Conservation (phyloP, 371 early-diverging fungal genomes). For the Blastocladiella emersonii region DNA sequence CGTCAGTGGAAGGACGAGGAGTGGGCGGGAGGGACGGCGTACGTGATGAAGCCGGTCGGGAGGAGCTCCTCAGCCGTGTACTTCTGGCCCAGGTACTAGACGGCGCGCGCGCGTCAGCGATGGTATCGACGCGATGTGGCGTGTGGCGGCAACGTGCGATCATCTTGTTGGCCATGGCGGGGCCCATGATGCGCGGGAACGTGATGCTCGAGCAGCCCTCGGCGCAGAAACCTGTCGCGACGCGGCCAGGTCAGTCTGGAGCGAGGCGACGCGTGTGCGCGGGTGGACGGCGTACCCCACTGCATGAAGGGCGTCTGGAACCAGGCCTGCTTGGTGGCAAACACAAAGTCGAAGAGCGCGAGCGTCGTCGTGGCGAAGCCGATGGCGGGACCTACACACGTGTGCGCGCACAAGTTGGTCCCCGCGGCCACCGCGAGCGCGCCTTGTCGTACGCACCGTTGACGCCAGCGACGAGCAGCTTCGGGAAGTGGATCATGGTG, state of each 20-base stretch:
- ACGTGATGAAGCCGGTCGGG: slow-evolving; percentile 24
- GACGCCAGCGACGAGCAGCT: slow-evolving; percentile 53
- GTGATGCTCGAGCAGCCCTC: slow-evolving; percentile 48
- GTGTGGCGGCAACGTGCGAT: slow-evolving; percentile 20
- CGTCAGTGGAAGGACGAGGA: neutral
- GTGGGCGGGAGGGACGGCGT: neutral
- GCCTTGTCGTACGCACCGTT: slow-evolving; percentile 32
- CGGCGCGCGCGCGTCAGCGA: no score
- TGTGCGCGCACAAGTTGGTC: no score
- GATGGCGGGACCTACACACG: slow-evolving; percentile 40
- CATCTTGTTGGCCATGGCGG: slow-evolving; percentile 46
- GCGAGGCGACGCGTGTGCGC: neutral
- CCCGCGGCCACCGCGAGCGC: neutral
- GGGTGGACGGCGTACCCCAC: slow-evolving; percentile 22
- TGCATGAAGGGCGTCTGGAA: slow-evolving; percentile 57
- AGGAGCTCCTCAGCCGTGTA: slow-evolving; percentile 38
- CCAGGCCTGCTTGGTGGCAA: slow-evolving; percentile 42
- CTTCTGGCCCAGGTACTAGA: slow-evolving; percentile 34
- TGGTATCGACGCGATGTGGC: neutral
- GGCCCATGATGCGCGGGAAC: slow-evolving; percentile 47
- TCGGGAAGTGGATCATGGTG: slow-evolving; percentile 48
- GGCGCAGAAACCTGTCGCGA: slow-evolving; percentile 40
- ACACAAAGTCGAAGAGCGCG: slow-evolving; percentile 54
- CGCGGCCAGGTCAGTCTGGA: no score
- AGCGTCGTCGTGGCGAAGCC: slow-evolving; percentile 53